These are phyloP conservation scores for Russula sp. DNA, from an alignment of 768 basidiomycete genomes.

Conservation along the genomic window DNA sequence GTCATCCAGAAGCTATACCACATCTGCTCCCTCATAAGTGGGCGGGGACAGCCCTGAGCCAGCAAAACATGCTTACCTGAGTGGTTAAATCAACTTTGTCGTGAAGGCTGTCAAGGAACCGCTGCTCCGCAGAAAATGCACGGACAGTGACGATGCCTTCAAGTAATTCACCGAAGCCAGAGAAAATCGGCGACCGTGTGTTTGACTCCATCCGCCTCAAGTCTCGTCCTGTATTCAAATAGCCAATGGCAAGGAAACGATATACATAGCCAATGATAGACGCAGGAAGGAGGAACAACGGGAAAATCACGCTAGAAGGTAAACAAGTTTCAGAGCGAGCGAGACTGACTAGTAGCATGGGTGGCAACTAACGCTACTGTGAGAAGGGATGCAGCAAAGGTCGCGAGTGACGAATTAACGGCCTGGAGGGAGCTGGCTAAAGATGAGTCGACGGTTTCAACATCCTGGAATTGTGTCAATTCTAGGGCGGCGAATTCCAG, in stretches of 20 bases:
- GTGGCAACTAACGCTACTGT: constrained; percentile 52
- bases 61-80: constrained; percentile 39
- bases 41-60: background rate
- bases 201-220: constrained; percentile 89
- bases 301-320: constrained; percentile 56
- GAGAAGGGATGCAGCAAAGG: constrained; percentile 69
- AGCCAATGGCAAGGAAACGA: constrained; percentile 60
- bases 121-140: constrained; percentile 77
- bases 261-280: constrained; percentile 68
- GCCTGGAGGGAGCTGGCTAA: constrained; percentile 62
- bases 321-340: constrained; percentile 24
- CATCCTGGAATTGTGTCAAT: constrained; percentile 42
- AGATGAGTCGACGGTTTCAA: constrained; percentile 80
- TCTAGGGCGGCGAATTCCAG: background rate
- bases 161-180: constrained; percentile 74
- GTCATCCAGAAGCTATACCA: constrained; percentile 90
- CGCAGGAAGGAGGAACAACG: constrained; percentile 77
- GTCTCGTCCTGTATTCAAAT: constrained; percentile 76
- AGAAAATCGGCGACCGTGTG: constrained; percentile 76
- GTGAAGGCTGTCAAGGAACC: constrained; percentile 73
- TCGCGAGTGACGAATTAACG: constrained; percentile 73
- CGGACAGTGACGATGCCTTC: constrained; percentile 92
- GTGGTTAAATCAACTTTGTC: constrained; percentile 71
- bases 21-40: constrained; percentile 41
- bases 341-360: background rate